Evolutionary conservation across 192 early-diverging fungal species (phyloP).

Genomic region (Dissophora globulifera): DNA sequence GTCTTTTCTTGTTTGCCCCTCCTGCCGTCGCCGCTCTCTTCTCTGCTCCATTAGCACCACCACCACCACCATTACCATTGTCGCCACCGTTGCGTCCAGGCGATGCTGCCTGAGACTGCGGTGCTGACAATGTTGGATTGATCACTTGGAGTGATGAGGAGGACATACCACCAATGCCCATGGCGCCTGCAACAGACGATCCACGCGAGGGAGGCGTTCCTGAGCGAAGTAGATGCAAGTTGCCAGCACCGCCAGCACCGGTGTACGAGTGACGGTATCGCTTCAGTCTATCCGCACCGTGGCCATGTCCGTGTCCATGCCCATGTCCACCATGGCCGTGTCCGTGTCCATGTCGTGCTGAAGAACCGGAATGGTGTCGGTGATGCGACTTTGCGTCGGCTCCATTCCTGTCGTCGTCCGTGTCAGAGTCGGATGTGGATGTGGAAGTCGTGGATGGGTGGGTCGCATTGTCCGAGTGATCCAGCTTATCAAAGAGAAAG

Average conservation of each 20-base stretch:
- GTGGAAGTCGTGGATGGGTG: constrained; percentile 18
- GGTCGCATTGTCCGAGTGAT: constrained; percentile 23
- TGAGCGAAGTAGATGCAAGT: constrained; percentile 9
- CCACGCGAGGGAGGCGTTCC: constrained; percentile 33
- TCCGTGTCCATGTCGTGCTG: too few relatives aligned
- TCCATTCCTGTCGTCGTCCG: constrained; percentile 17
- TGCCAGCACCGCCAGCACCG: background rate
- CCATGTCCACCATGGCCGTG: too few relatives aligned
- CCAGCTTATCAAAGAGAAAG: constrained; percentile 52
- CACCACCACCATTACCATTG: background rate
- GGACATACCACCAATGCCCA: too few relatives aligned
- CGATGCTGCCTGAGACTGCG: background rate
- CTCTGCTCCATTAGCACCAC: too few relatives aligned
- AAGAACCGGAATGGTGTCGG: constrained; percentile 2
- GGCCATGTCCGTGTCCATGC: too few relatives aligned
- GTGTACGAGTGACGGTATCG: constrained; percentile 13
- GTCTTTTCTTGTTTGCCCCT: constrained; percentile 48
- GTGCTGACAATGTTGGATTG: too few relatives aligned
- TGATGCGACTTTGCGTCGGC: constrained; percentile 7
- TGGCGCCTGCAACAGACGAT: constrained; percentile 16
- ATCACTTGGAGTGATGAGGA: background rate
- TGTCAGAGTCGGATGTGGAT: constrained; percentile 27
- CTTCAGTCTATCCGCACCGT: constrained; percentile 13
- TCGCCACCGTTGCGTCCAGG: background rate
- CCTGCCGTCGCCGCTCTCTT: too few relatives aligned